phyloP scores from a whole-genome alignment of 1,139 yeast genomes.

The Wickerhamomyces sp. region DNA sequence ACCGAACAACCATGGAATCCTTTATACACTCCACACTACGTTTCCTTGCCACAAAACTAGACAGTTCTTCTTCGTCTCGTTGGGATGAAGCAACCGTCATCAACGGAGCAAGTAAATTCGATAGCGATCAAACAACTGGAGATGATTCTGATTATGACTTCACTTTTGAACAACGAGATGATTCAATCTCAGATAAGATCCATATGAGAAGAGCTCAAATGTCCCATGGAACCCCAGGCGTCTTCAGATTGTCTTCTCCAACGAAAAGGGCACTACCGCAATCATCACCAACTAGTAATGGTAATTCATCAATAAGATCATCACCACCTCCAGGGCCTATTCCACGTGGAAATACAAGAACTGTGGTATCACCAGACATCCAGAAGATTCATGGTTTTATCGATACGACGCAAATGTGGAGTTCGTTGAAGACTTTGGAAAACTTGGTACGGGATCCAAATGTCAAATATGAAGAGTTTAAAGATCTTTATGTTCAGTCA shows the following conservation, averaged over 20 bases:
- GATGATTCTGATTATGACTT: slow-evolving; percentile 1
- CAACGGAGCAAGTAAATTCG: no score
- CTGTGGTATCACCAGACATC: no score
- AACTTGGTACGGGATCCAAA: slow-evolving; percentile 7
- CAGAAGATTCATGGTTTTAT: slow-evolving; percentile 11
- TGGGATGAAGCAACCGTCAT: no score
- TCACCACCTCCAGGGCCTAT: neutral
- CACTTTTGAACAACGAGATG: neutral
- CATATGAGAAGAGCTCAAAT: no score
- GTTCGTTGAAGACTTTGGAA: slow-evolving; percentile 11
- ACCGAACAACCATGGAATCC: no score
- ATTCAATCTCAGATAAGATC: slow-evolving; percentile 6
- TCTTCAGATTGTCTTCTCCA: neutral
- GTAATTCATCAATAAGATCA: no score
- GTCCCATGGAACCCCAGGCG: neutral
- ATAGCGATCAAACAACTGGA: no score
- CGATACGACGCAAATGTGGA: slow-evolving; percentile 9
- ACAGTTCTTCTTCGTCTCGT: no score
- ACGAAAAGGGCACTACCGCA: no score
- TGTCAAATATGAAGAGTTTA: slow-evolving; percentile 9
- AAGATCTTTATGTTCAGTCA: slow-evolving; percentile 7
- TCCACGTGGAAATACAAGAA: no score
- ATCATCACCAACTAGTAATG: neutral
- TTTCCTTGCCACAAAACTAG: no score
- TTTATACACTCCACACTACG: no score